Base-by-base conservation (phyloP, 2,329 filamentous ascomycete genomes). In the Emergomyces pasteurianus region DNA sequence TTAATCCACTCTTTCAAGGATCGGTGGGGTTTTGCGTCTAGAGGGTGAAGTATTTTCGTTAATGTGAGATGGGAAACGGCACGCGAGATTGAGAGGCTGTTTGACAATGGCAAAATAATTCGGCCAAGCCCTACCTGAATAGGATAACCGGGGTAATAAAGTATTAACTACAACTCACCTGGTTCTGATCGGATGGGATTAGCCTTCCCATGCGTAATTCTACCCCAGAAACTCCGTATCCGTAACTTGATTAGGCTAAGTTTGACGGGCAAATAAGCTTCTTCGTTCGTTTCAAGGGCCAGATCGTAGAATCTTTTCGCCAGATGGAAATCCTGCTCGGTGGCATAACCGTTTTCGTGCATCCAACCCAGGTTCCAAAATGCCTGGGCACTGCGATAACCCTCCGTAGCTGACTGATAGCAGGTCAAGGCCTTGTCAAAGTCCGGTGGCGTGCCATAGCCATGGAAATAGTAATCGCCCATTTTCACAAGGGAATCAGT, bases 281-380 rank as follows among this genome's bases (percentile, higher is more conserved):
- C 95, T 56, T 86, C 82, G 68, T 96, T 99, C 0, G 92, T 92
- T 69, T 92, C 90, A 36, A 96, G 78, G 0, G 94, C 92, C 63
- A 94, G 83, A 68, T 99, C 94, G 71, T 99, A 99, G 75, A 92
- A 96, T 59, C 94, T 82, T 76, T 99, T 99, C 1, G 95, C 94
- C 61, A 99, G 85, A 70, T 99, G 94, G 72, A 95, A 99, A 71
- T 99, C 94, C 72, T 99, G 94, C 60, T 89, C 87, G 23, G 97
- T 83, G 1, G 92, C 90, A 57, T 97, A 81, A 8, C 94, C 94
- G 69, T 97, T 96, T 75, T 99, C 94, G 70, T 99, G 91, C 92
- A 99, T 97, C 94, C 94, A 99, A 5, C 94, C 95, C 16, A 99
- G 80, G 69, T 99, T 97, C 83, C 91, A 99, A 61, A 96, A 84